phyloP scores from a whole-genome alignment of 192 early-diverging fungal genomes.

The Gonapodya prolifera region DNA sequence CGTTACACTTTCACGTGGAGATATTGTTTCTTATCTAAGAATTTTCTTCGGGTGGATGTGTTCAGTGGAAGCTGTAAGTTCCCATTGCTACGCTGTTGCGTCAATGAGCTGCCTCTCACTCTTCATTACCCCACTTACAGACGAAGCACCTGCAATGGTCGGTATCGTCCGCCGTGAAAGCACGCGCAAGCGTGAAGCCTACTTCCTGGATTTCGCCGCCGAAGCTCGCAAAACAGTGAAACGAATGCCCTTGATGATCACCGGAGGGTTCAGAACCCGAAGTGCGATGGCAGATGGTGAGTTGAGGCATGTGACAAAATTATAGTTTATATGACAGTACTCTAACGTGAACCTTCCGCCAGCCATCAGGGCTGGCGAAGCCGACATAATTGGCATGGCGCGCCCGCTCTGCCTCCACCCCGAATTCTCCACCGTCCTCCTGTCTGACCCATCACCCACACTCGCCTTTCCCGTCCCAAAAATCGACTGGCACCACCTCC shows the following conservation, averaged over 20 bases:
- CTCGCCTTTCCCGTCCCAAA: not conserved
- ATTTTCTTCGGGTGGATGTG: too few species aligned
- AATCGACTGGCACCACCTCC: not conserved
- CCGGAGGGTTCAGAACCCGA: constrained; percentile 2
- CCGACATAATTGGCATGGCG: not conserved
- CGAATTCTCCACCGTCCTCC: not conserved
- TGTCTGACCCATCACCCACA: not conserved
- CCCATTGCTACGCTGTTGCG: too few species aligned
- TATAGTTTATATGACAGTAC: not conserved
- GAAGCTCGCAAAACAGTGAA: not conserved
- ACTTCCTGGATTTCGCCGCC: constrained; percentile 1
- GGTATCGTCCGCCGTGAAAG: not conserved
- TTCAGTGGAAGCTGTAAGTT: too few species aligned
- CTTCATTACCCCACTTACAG: not conserved
- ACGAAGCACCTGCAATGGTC: constrained; percentile 4
- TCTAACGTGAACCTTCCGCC: not conserved
- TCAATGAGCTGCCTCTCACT: too few species aligned
- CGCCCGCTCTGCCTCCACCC: constrained; percentile 6
- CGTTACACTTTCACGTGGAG: too few species aligned
- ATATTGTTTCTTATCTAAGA: not conserved
- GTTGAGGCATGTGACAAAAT: not conserved
- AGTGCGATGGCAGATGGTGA: not conserved
- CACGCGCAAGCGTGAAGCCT: not conserved
- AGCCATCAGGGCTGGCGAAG: not conserved
- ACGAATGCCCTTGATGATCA: not conserved